phyloP scores from a whole-genome alignment of 495 filamentous ascomycete species.

The Penicillium egyptiacum region DNA sequence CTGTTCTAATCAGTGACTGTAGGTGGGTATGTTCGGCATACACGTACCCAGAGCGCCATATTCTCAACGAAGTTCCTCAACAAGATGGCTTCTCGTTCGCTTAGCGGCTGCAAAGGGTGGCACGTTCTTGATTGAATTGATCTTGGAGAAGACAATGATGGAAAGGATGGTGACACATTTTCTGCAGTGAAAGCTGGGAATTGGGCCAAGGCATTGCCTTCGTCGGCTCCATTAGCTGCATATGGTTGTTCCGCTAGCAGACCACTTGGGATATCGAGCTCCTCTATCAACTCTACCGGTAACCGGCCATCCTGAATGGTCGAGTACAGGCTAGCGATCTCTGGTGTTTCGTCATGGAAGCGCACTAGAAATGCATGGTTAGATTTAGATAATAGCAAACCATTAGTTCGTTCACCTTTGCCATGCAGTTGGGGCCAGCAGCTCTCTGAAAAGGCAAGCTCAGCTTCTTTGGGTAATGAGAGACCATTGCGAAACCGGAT shows the following conservation, averaged over 20 bases:
- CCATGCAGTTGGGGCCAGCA: constrained; percentile 24
- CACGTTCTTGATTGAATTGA: constrained; percentile 1
- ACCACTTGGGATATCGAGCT: neutral
- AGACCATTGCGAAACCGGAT: constrained; percentile 29
- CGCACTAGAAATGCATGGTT: constrained; percentile 15
- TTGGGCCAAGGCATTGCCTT: neutral
- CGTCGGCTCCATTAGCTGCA: neutral
- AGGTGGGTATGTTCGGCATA: neutral
- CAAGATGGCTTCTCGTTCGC: constrained; percentile 25
- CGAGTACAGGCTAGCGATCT: constrained; percentile 21
- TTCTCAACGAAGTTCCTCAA: constrained; percentile 35
- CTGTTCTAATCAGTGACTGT: constrained; percentile 7
- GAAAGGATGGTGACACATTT: constrained; percentile 5
- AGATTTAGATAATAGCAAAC: neutral
- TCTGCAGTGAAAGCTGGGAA: neutral
- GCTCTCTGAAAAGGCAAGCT: constrained; percentile 20
- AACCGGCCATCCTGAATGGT: neutral
- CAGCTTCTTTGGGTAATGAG: constrained; percentile 12
- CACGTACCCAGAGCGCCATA: constrained; percentile 35
- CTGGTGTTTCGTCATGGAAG: constrained; percentile 28
- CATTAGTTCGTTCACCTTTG: constrained; percentile 14
- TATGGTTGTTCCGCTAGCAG: neutral
- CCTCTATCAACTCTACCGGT: neutral
- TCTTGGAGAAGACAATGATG: constrained; percentile 8
- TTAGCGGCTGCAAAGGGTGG: constrained; percentile 13